Evolutionary conservation across 768 basidiomycete genomes (phyloP), one percentile per base, ranked within the genome.

Genomic region (Mycena rebaudengoi): DNA sequence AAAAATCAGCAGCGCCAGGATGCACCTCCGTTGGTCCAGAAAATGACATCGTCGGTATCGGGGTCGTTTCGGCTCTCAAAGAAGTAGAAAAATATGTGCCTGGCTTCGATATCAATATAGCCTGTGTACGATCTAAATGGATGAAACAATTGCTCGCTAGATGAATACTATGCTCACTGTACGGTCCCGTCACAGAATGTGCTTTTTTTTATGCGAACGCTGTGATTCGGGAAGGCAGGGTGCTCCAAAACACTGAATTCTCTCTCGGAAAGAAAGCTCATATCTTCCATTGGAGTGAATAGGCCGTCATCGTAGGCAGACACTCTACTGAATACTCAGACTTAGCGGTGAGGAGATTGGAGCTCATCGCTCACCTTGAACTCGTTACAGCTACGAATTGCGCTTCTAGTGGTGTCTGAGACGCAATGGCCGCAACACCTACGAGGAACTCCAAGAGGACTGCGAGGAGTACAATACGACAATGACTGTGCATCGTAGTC

Each of bases 71-170:
- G 78, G 58, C 87, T 89, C 72, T 92, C 90, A 71, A 92, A 92
- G 73, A 92, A 92, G 77, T 90, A 90, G 80, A 92, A 92, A 71
- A 89, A 90, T 18, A 90, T 65, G 69, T 89, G 89, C 5, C 87
- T 80, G 6, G 87, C 80, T 70, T 86, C 79, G 44, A 88, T 80
- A 62, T 90, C 89, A 55, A 91, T 88, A 66, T 90, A 90, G 11
- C 89, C 89, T 0, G 88, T 88, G 70, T 87, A 91, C 1, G 82
- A 76, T 20, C 86, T 88, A 33, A 26, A 35, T 26, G 21, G 0
- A 35, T 13, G 10, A 8, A 18, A 18, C 20, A 48, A 33, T 11
- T 54, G 12, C 14, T 13, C 45, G 3, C 8, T 10, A 26, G 2
- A 28, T 12, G 44, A 14, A n/a, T 28, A n/a, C 21, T 41, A 44